Conservation (phyloP, 2,329 filamentous ascomycete genomes). For the Venturia nashicola region DNA sequence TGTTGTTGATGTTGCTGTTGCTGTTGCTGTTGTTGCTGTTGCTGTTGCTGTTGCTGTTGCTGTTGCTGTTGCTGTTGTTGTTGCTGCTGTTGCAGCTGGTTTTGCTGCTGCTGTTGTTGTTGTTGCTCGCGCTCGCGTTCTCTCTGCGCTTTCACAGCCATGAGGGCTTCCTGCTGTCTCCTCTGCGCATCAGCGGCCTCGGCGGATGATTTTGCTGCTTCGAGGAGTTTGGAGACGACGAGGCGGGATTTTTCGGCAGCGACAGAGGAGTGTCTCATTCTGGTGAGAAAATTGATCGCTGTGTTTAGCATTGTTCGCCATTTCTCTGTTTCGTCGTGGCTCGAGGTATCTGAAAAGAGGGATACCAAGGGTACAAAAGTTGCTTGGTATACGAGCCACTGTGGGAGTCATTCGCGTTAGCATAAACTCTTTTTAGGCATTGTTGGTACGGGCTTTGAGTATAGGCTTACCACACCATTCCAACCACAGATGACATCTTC, state of each 20-base stretch:
- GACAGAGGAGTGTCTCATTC: constrained; percentile 31
- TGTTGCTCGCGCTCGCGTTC: background rate
- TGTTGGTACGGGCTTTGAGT: no score
- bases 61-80: constrained; percentile 7
- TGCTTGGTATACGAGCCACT: constrained; percentile 68
- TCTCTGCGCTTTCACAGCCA: constrained; percentile 4
- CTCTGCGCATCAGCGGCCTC: constrained; percentile 8
- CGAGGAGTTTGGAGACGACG: constrained; percentile 29
- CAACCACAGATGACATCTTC: constrained; percentile 67
- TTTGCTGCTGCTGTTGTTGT: constrained; percentile 10
- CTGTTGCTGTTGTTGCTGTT: constrained; percentile 7
- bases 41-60: constrained; percentile 3
- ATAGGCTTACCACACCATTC: constrained; percentile 50
- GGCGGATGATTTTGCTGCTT: constrained; percentile 21
- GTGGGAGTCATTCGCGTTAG: background rate
- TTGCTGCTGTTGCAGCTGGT: constrained; percentile 4
- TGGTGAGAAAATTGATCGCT: constrained; percentile 30
- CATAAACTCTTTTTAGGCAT: no score
- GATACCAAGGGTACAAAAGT: constrained; percentile 67
- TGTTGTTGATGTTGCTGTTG: no score
- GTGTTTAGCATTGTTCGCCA: constrained; percentile 30
- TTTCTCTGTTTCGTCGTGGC: constrained; percentile 26
- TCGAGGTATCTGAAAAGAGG: constrained; percentile 53
- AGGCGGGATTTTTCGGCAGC: constrained; percentile 31
- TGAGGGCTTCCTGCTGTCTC: constrained; percentile 8